These are phyloP conservation scores for Punica granatum DNA, from an alignment of 345 rosid genomes.

Conservation along the genomic window DNA sequence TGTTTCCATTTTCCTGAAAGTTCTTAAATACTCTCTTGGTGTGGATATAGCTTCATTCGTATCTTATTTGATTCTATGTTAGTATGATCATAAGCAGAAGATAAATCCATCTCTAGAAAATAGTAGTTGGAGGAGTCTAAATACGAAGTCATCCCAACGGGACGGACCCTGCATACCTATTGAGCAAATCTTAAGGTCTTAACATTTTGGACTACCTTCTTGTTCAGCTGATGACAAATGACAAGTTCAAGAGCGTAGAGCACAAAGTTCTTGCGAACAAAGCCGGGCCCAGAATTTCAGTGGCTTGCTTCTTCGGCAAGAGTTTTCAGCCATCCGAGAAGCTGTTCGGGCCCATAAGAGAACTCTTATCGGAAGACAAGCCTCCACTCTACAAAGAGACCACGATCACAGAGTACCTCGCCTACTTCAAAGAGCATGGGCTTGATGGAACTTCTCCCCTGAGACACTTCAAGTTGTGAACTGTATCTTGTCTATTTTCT, in stretches of 20 bases:
- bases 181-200: neutral
- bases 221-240: constrained; percentile 30
- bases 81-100: too few species aligned
- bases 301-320: constrained; percentile 28
- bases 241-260: constrained; percentile 23
- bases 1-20: neutral
- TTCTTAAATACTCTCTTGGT: neutral
- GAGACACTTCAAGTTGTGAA: constrained; percentile 19
- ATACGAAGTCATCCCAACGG: too few species aligned
- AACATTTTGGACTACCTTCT: neutral
- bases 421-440: constrained; percentile 13
- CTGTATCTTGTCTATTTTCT: too few species aligned
- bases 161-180: neutral
- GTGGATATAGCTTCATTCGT: neutral
- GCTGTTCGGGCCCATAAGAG: constrained; percentile 25
- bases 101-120: too few species aligned
- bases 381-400: constrained; percentile 31
- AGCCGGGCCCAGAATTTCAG: constrained; percentile 26
- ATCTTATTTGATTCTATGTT: too few species aligned
- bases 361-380: constrained; percentile 26
- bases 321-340: constrained; percentile 7
- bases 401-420: constrained; percentile 16
- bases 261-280: constrained; percentile 26
- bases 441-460: constrained; percentile 14
- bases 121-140: too few species aligned